Base-by-base conservation (phyloP, 805 yeast genomes). In the Nadsonia fulvescens region DNA sequence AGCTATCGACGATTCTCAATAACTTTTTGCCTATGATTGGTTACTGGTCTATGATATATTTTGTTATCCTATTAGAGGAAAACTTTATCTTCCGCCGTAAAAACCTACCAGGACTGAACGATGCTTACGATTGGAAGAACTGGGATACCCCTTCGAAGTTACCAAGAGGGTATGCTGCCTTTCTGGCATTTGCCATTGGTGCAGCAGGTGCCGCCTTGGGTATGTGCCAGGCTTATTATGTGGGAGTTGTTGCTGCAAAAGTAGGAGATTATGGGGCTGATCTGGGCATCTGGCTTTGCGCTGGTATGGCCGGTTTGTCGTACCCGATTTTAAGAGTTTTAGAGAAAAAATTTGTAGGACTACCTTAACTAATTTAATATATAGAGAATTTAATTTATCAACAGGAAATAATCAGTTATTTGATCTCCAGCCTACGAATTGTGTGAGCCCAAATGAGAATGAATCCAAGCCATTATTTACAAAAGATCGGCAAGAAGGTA, bases 11-110 rank as follows among this genome's bases (percentile, higher is more conserved):
- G 3, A 77, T 81, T 32, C 53, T 79, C 37, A 69, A 79, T 7
- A 79, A 79, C 41, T 79, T 79, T 49, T 54, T 79, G 40, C 93
- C 93, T 6, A 79, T 79, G 93, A 64, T 79, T 32, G 92, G 92
- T 2, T 79, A 79, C 51, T 79, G 93, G 93, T 66, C 77, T 30
- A 66, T 83, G 31, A 76, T 79, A 53, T 81, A 79, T 46, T 66
- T 72, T 39, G 62, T 66, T n/a, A 45, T 79, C 23, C 49, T 78
- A 17, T 32, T 77, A 3, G 78, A 75, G 36, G 93, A 79, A 45
- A 77, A 77, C 41, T 30, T 60, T 4, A 57, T 78, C 10, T 79
- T 79, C 53, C 61, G 93, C 43, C 58, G 68, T 23, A 37, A 47
- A 24, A 39, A 51, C 21, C 49, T 55, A 30, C 44, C 66, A 8